Percentiles rank a stretch among this genome's conserved stretches.
These are phyloP conservation scores for Globisporangium nodosum DNA, from an alignment of 352 stramenopile genomes.

Conservation along the genomic window DNA sequence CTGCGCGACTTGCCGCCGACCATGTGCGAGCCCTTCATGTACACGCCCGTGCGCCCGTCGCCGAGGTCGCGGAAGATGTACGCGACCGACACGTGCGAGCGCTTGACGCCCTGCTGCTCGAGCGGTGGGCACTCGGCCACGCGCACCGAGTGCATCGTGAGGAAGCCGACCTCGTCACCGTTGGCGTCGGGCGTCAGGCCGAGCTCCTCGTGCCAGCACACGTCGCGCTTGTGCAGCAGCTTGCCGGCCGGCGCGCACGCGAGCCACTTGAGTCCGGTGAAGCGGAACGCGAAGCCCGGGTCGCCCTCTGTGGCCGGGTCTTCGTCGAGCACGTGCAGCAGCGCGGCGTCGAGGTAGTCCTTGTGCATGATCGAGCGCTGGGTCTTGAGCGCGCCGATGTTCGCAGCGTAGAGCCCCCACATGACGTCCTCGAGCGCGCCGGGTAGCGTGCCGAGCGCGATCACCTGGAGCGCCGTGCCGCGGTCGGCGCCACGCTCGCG, in stretches of 20 bases:
- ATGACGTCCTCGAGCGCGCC: slow-evolving; percentile 60
- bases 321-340: slow-evolving; percentile 52
- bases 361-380: slow-evolving; percentile 58
- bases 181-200: slow-evolving; percentile 38
- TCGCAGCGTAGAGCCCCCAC: slow-evolving; percentile 46
- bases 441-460: slow-evolving; percentile 36
- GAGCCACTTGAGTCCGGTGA: slow-evolving; percentile 60
- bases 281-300: slow-evolving; percentile 43
- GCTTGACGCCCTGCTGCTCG: slow-evolving; percentile 44
- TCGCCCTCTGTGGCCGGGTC: slow-evolving; percentile 50
- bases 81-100: slow-evolving; percentile 46
- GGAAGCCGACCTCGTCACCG: slow-evolving; percentile 51
- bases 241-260: slow-evolving; percentile 37
- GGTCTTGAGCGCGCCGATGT: slow-evolving; percentile 43
- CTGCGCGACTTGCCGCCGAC: slow-evolving; percentile 51
- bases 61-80: slow-evolving; percentile 54
- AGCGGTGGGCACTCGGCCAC: slow-evolving; percentile 52
- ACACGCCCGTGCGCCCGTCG: slow-evolving; percentile 47
- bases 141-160: slow-evolving; percentile 52
- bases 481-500: slow-evolving; percentile 46
- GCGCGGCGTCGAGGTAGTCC: slow-evolving; percentile 46
- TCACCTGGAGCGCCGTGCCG: slow-evolving; percentile 44
- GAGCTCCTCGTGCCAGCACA: slow-evolving; percentile 64
- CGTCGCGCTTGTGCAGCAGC: slow-evolving; percentile 55
- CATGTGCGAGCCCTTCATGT: slow-evolving; percentile 52